Conservation (phyloP, 345 rosid genomes). For the Citrus cavaleriei region DNA sequence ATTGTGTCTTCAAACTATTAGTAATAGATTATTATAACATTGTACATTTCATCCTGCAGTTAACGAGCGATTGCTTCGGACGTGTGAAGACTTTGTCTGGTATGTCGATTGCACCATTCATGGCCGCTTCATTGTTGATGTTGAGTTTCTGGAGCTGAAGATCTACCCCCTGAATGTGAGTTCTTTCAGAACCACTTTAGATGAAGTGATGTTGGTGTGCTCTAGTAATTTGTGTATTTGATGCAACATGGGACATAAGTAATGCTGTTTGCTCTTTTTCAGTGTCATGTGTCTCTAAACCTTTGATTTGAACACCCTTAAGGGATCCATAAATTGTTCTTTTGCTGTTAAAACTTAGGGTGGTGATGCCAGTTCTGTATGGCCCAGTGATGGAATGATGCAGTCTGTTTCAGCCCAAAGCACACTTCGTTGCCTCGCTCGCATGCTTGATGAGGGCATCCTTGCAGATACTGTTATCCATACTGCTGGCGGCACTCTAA, state of each 20-base stretch:
- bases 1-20: background rate
- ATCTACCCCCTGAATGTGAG: constrained; percentile 66
- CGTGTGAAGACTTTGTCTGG: constrained; percentile 78
- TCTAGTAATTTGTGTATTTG: background rate
- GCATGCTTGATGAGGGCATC: constrained; percentile 81
- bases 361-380: constrained; percentile 60
- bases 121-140: constrained; percentile 79
- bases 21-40: background rate
- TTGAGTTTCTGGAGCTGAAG: constrained; percentile 91
- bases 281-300: background rate
- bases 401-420: constrained; percentile 56
- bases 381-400: constrained; percentile 67
- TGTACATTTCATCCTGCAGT: constrained; percentile 41
- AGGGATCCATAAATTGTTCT: background rate
- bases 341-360: constrained; percentile 43
- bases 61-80: constrained; percentile 65
- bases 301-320: background rate
- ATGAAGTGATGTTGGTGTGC: background rate
- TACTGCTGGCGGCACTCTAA: constrained; percentile 68
- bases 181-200: constrained; percentile 9
- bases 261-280: background rate
- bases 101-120: constrained; percentile 61
- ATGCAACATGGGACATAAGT: background rate
- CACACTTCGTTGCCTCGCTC: constrained; percentile 69
- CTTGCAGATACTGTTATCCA: constrained; percentile 73